Percentiles rank a stretch among this genome's conserved stretches.
Conservation (phyloP, 73 alveolate species). For the Paramecium octaurelia region DNA sequence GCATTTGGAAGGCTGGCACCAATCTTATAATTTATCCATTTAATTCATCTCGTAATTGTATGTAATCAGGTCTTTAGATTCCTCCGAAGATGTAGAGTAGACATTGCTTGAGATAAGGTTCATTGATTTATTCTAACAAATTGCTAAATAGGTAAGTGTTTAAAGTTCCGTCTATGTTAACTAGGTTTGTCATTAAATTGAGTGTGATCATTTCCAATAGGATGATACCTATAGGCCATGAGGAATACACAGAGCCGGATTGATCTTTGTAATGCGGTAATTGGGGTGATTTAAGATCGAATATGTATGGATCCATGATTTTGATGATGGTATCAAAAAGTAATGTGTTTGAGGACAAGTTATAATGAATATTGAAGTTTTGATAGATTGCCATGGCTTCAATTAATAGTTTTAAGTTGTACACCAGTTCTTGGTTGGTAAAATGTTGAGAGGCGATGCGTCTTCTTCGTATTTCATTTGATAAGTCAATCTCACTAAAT, state of each 20-base stretch:
- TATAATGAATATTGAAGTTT: not conserved
- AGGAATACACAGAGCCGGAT: not conserved
- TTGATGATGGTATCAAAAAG: not conserved
- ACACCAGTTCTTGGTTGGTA: not conserved
- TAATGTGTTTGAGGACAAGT: not conserved
- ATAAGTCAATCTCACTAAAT: not conserved
- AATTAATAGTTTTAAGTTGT: not conserved
- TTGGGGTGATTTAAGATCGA: not conserved
- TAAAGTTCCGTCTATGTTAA: not conserved
- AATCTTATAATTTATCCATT: not conserved
- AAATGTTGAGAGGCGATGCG: not conserved
- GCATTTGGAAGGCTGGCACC: not conserved
- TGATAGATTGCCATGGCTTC: constrained; percentile 23
- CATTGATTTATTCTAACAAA: not conserved
- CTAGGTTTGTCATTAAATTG: not conserved
- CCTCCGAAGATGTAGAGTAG: not conserved
- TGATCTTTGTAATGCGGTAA: not conserved
- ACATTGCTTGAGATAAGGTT: not conserved
- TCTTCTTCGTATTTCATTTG: constrained; percentile 7
- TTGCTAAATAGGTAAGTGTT: not conserved
- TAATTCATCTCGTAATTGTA: not conserved
- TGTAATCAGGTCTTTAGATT: not conserved
- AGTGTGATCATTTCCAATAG: not conserved
- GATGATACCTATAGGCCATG: not conserved
- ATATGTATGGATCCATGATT: constrained; percentile 2